Conservation (phyloP, 192 early-diverging fungal species). For the Gryganskiella cystojenkinii region DNA sequence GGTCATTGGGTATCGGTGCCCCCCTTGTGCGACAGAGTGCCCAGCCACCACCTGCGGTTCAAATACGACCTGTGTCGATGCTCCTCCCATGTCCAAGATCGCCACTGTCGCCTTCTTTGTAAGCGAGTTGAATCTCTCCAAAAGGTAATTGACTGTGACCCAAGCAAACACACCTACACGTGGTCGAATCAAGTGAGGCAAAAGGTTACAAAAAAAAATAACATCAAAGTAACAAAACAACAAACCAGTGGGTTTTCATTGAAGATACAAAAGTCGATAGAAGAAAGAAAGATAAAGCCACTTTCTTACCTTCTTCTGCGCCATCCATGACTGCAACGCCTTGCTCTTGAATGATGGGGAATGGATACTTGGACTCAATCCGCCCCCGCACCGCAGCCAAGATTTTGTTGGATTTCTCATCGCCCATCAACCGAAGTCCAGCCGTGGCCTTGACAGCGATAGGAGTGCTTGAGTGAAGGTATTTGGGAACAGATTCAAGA, state of each 20-base stretch:
- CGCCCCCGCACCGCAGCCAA: constrained; percentile 75
- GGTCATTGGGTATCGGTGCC: constrained; percentile 79
- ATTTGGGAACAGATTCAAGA: constrained; percentile 74
- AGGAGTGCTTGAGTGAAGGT: constrained; percentile 85
- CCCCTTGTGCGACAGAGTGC: constrained; percentile 67
- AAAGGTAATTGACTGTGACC: constrained; percentile 97
- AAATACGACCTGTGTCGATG: constrained; percentile 97
- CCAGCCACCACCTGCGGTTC: constrained; percentile 70
- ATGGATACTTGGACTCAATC: constrained; percentile 82
- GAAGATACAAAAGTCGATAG: background rate
- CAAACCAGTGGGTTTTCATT: background rate
- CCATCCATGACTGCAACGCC: constrained; percentile 96
- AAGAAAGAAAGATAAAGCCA: background rate
- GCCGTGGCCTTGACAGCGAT: constrained; percentile 97
- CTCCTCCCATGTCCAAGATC: constrained; percentile 96
- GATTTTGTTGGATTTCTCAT: constrained; percentile 79
- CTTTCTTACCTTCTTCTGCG: constrained; percentile 83
- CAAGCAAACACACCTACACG: constrained; percentile 87
- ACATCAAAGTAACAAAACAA: background rate
- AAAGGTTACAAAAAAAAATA: constrained; percentile 12
- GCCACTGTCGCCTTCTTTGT: constrained; percentile 76
- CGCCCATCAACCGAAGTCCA: constrained; percentile 85
- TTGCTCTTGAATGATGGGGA: constrained; percentile 75
- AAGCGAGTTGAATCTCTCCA: constrained; percentile 72
- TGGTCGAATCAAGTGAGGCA: too few relatives aligned